A percentile compares a stretch with the other conserved stretches of the same genome.
These are phyloP conservation scores for Claviceps sp. DNA, from an alignment of 2,329 filamentous ascomycete species.

Conservation along the genomic window DNA sequence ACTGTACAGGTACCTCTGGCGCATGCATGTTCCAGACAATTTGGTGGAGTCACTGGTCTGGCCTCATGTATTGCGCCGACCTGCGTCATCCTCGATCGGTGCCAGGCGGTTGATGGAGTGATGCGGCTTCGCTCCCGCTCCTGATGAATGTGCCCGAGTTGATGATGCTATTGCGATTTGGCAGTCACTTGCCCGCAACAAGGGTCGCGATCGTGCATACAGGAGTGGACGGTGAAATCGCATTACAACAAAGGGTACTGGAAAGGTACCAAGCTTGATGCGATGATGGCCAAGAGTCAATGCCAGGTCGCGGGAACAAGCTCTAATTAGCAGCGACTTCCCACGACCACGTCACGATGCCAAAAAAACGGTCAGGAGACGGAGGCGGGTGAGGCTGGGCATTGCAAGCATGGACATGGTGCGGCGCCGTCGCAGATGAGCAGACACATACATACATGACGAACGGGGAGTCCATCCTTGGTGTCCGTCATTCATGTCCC, in stretches of 20 bases:
- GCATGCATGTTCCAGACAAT: neutral
- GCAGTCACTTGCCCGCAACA: too few relatives aligned
- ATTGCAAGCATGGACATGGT: neutral
- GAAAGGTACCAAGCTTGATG: neutral
- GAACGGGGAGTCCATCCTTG: neutral
- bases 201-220: too few relatives aligned
- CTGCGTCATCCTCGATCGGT: neutral
- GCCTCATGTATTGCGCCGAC: neutral
- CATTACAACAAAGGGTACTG: neutral
- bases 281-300: neutral
- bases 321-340: neutral
- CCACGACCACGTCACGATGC: neutral
- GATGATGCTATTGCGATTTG: too few relatives aligned
- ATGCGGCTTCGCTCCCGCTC: neutral
- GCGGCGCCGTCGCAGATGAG: neutral
- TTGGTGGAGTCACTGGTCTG: neutral
- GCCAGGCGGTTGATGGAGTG: too few relatives aligned
- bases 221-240: too few relatives aligned
- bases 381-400: neutral
- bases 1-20: neutral
- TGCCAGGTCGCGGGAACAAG: neutral
- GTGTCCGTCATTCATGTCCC: too few relatives aligned
- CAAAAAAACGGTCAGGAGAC: neutral
- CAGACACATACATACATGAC: neutral
- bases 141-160: neutral